A percentile compares a stretch with the other conserved stretches of the same genome.
Evolutionary conservation across 129 eudicot genomes (phyloP).

Genomic region (Smallanthus sonchifolius): DNA sequence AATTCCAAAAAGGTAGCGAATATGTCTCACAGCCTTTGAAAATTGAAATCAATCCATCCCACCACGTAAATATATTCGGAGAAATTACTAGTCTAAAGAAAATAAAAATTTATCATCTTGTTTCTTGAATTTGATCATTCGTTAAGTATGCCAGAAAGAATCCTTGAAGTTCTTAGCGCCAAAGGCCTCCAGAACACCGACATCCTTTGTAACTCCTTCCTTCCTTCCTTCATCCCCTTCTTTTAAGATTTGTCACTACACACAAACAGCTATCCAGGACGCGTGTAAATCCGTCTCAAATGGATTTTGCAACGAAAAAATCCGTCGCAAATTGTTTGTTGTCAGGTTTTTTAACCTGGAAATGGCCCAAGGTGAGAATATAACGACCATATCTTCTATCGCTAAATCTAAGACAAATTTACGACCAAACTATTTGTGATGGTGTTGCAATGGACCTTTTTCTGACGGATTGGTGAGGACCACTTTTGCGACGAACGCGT

Average conservation of each 20-base stretch:
- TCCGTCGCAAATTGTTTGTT: no score
- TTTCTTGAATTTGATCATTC: not conserved
- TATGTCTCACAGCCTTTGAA: slow-evolving; percentile 23
- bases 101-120: not conserved
- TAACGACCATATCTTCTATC: no score
- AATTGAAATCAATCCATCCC: not conserved
- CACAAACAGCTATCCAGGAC: not conserved
- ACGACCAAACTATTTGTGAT: no score
- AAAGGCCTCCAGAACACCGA: slow-evolving; percentile 68
- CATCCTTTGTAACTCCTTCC: slow-evolving; percentile 40
- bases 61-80: slow-evolving; percentile 5
- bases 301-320: no score
- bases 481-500: no score
- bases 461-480: no score
- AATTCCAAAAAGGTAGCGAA: slow-evolving; percentile 14
- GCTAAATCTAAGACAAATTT: no score
- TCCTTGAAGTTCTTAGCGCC: slow-evolving; percentile 78
- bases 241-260: not conserved
- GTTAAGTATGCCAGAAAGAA: slow-evolving; percentile 53
- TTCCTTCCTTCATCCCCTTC: not conserved
- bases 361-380: no score
- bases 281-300: not conserved
- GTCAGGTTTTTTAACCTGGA: no score
- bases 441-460: no score
- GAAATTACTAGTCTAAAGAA: not conserved